phyloP scores from a whole-genome alignment of 768 basidiomycete species.

The Lentinula lateritia region DNA sequence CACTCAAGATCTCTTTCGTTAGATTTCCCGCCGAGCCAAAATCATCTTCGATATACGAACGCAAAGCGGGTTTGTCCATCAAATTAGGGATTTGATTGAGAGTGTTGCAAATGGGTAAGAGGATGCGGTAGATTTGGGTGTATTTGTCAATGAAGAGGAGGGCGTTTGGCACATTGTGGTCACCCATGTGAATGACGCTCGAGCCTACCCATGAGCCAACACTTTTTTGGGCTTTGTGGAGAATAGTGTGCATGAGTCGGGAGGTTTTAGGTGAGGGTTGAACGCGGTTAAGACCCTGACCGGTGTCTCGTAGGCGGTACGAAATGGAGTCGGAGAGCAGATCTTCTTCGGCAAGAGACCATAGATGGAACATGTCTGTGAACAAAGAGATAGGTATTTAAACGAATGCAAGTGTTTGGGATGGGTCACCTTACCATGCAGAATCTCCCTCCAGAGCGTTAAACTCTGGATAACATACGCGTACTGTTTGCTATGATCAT shows the following conservation, averaged over 20 bases:
- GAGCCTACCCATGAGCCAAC: slow-evolving; percentile 84
- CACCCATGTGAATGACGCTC: slow-evolving; percentile 87
- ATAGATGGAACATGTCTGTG: slow-evolving; percentile 83
- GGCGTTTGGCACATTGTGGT: slow-evolving; percentile 80
- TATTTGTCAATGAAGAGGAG: slow-evolving; percentile 92
- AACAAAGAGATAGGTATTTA: background rate
- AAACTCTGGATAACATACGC: slow-evolving; percentile 83
- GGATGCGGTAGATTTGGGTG: slow-evolving; percentile 87
- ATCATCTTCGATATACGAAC: slow-evolving; percentile 75
- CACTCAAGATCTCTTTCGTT: slow-evolving; percentile 64
- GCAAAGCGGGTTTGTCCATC: slow-evolving; percentile 61
- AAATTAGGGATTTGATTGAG: slow-evolving; percentile 68
- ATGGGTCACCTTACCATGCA: slow-evolving; percentile 52
- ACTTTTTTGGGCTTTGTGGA: slow-evolving; percentile 76
- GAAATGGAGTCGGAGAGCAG: slow-evolving; percentile 67
- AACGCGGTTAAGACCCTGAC: slow-evolving; percentile 87
- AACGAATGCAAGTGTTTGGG: background rate
- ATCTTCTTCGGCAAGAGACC: slow-evolving; percentile 78
- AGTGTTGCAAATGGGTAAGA: slow-evolving; percentile 81
- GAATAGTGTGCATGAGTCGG: slow-evolving; percentile 85
- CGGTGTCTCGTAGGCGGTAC: slow-evolving; percentile 83
- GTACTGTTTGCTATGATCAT: slow-evolving; percentile 82
- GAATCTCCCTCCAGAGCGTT: slow-evolving; percentile 81
- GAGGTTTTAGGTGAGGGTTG: slow-evolving; percentile 84
- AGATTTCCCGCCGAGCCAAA: slow-evolving; percentile 73